phyloP scores from a whole-genome alignment of 192 early-diverging fungal genomes.

The Backusella sp. region DNA sequence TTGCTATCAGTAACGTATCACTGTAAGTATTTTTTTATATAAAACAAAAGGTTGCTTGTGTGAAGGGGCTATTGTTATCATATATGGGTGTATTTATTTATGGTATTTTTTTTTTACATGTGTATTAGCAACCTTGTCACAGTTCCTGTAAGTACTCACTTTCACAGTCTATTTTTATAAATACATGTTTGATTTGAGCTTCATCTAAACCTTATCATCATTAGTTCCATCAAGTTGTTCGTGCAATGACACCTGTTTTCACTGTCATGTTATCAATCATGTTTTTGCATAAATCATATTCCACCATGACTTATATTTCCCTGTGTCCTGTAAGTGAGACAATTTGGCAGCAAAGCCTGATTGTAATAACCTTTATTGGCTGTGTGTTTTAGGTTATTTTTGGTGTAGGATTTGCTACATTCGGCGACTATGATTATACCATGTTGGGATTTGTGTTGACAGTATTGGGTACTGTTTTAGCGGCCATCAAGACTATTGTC shows the following conservation, averaged over 20 bases:
- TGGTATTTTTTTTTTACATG: neutral
- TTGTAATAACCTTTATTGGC: neutral
- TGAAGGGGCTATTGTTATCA: neutral
- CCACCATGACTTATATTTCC: slow-evolving; percentile 38
- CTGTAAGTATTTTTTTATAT: slow-evolving; percentile 48
- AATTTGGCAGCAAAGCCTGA: neutral
- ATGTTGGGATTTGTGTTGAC: slow-evolving; percentile 73
- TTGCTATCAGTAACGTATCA: slow-evolving; percentile 66
- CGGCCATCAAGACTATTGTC: slow-evolving; percentile 78
- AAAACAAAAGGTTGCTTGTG: no score
- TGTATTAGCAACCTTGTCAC: slow-evolving; percentile 33
- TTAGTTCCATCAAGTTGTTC: slow-evolving; percentile 67
- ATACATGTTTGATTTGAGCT: neutral
- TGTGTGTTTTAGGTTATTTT: slow-evolving; percentile 51
- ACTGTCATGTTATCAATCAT: slow-evolving; percentile 49
- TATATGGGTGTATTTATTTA: neutral
- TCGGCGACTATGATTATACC: slow-evolving; percentile 76
- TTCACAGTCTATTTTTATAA: slow-evolving; percentile 10
- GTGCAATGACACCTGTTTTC: slow-evolving; percentile 63
- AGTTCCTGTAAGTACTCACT: slow-evolving; percentile 28
- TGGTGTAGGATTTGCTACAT: slow-evolving; percentile 80
- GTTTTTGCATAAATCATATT: slow-evolving; percentile 33
- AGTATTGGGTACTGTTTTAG: slow-evolving; percentile 71
- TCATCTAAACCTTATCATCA: neutral
- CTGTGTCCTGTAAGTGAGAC: slow-evolving; percentile 47